Conservation (phyloP, 2,329 filamentous ascomycete genomes). For the Botryosphaeria dothidea region DNA sequence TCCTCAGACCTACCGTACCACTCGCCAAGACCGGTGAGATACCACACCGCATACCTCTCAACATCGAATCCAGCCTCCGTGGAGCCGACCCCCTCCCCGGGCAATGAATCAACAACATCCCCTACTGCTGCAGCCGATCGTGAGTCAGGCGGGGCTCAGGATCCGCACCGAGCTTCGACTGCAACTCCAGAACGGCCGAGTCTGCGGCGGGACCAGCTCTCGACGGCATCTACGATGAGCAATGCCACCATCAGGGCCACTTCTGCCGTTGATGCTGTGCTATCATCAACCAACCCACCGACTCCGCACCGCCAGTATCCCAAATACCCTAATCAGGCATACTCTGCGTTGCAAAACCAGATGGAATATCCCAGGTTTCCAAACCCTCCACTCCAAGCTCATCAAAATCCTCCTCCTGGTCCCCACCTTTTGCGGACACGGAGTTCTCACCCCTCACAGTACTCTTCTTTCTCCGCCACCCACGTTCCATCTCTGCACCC, state of each 20-base stretch:
- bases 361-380: conserved; percentile 37
- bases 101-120: conserved; percentile 30
- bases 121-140: conserved; percentile 22
- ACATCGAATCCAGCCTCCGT: conserved; percentile 31
- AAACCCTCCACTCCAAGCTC: conserved; percentile 16
- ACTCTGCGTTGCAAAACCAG: conserved; percentile 48
- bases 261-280: conserved; percentile 24
- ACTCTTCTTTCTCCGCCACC: conserved; percentile 38
- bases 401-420: conserved; percentile 29
- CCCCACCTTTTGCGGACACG: conserved; percentile 42
- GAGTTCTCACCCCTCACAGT: conserved; percentile 45
- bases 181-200: conserved; percentile 34
- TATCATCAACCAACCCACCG: conserved; percentile 12
- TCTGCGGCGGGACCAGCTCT: conserved; percentile 41
- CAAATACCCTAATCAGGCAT: conserved; percentile 51
- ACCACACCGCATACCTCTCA: conserved; percentile 33
- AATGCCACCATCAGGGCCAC: conserved; percentile 42
- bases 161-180: conserved; percentile 18
- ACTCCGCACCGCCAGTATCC: conserved; percentile 28
- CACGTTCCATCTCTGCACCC: conserved; percentile 33
- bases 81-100: conserved; percentile 34
- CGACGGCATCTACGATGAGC: conserved; percentile 44
- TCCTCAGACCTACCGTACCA: conserved; percentile 39
- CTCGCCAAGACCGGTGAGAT: conserved; percentile 39
- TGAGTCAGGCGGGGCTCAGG: conserved; percentile 11